A percentile compares a stretch with the other conserved stretches of the same genome.
phyloP scores from a whole-genome alignment of 2,329 filamentous ascomycete genomes.

The Clarireedia homoeocarpa region DNA sequence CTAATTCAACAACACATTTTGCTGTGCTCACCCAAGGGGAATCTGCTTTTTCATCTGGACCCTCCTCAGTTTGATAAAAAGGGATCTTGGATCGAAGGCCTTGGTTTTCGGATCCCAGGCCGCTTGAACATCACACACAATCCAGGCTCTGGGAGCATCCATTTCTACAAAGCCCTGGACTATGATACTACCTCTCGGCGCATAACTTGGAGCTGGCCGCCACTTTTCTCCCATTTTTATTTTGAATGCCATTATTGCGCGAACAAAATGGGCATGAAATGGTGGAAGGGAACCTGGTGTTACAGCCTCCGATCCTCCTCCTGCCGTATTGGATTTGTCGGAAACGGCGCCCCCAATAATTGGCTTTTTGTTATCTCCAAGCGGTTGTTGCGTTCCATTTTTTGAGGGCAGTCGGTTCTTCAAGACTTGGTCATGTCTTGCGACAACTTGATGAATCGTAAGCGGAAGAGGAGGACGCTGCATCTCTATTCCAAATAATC shows the following conservation, averaged over 20 bases:
- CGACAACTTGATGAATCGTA: constrained; percentile 17
- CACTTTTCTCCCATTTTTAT: constrained; percentile 34
- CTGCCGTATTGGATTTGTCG: background rate
- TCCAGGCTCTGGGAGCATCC: constrained; percentile 36
- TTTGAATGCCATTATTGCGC: constrained; percentile 24
- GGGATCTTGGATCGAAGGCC: constrained; percentile 28
- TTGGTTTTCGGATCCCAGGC: constrained; percentile 50
- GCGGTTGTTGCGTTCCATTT: constrained; percentile 13
- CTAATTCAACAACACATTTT: background rate
- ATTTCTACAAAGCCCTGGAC: constrained; percentile 50
- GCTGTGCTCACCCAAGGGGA: constrained; percentile 14
- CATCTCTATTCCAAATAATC: constrained; percentile 38
- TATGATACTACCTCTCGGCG: constrained; percentile 43
- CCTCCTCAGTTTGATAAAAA: constrained; percentile 36
- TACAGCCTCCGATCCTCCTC: background rate
- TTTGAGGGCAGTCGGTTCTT: constrained; percentile 13
- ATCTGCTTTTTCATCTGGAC: constrained; percentile 36
- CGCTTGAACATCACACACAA: constrained; percentile 44
- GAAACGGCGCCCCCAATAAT: constrained; percentile 8
- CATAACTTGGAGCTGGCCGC: constrained; percentile 35
- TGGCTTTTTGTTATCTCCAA: constrained; percentile 11
- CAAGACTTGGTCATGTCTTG: background rate
- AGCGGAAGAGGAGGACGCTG: constrained; percentile 11
- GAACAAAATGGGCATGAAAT: constrained; percentile 20
- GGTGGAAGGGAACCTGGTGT: background rate